phyloP scores from a whole-genome alignment of 306 rosid genomes.

The Begonia peltatifolia region DNA sequence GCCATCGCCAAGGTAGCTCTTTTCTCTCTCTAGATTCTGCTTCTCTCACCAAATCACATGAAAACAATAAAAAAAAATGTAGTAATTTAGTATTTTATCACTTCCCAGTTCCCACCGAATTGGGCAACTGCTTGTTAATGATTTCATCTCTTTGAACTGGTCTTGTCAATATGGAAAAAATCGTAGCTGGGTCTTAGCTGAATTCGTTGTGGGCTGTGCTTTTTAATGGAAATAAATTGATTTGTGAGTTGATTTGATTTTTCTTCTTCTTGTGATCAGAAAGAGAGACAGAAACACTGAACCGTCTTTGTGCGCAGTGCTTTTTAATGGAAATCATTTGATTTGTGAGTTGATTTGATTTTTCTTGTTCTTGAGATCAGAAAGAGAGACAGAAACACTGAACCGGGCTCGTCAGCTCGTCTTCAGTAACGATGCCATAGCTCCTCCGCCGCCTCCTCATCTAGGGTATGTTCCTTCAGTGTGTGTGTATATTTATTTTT shows the following conservation, averaged over 20 bases:
- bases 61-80: too few relatives aligned
- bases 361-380: conserved; percentile 29
- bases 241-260: conserved; percentile 17
- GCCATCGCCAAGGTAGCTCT: conserved; percentile 91
- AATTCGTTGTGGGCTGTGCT: conserved; percentile 4
- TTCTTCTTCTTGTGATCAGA: conserved; percentile 35
- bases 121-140: conserved; percentile 9
- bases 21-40: not conserved
- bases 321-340: not conserved
- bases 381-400: conserved; percentile 96
- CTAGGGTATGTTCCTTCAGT: conserved; percentile 35
- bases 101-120: too few relatives aligned
- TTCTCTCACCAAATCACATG: too few relatives aligned
- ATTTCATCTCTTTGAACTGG: conserved; percentile 21
- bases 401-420: conserved; percentile 93
- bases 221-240: conserved; percentile 6
- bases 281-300: too few relatives aligned
- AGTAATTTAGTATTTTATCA: too few relatives aligned
- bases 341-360: conserved; percentile 15
- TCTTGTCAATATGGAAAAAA: conserved; percentile 26
- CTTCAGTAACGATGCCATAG: conserved; percentile 59
- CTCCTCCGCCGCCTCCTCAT: conserved; percentile 48
- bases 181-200: not conserved
- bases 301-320: too few relatives aligned
- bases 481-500: not conserved